Evolutionary conservation across 2,329 filamentous ascomycete species (phyloP).

Genomic region (Arthrocladium fulminans): DNA sequence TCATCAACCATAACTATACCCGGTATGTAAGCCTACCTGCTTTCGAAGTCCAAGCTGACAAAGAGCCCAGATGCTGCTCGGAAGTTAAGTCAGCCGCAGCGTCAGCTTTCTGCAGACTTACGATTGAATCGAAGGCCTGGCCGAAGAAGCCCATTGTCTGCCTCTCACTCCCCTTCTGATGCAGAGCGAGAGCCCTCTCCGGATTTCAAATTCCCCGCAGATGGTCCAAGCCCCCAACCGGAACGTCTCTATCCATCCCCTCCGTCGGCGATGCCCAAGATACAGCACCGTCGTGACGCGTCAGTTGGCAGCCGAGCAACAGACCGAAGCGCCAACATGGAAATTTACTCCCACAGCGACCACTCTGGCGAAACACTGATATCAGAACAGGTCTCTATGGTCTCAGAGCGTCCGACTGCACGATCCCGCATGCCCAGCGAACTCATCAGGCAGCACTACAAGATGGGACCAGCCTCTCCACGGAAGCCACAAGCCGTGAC

Average conservation of each 20-base stretch:
- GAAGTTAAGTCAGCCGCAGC: not conserved
- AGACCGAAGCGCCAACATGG: constrained; percentile 86
- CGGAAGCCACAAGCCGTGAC: constrained; percentile 55
- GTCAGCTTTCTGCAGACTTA: constrained; percentile 9
- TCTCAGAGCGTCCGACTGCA: constrained; percentile 21
- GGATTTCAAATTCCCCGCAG: constrained; percentile 51
- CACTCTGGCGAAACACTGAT: constrained; percentile 87
- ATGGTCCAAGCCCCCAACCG: constrained; percentile 22
- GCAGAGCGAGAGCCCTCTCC: constrained; percentile 35
- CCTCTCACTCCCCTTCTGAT: constrained; percentile 23
- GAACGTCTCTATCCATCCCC: constrained; percentile 4
- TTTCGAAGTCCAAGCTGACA: not conserved
- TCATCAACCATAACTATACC: constrained; percentile 17
- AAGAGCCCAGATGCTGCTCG: not conserved
- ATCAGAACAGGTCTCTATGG: constrained; percentile 64
- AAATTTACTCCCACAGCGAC: constrained; percentile 92
- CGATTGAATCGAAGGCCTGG: constrained; percentile 10
- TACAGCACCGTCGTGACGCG: constrained; percentile 1
- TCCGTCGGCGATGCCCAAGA: constrained; percentile 1
- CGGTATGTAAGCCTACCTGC: constrained; percentile 11
- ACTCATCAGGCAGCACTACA: constrained; percentile 31
- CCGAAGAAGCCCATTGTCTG: constrained; percentile 16
- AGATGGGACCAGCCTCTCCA: constrained; percentile 33
- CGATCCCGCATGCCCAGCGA: constrained; percentile 17
- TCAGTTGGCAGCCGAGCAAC: constrained; percentile 6